Evolutionary conservation across 2,329 filamentous ascomycete genomes (phyloP).

Genomic region (Fusarium buharicum): DNA sequence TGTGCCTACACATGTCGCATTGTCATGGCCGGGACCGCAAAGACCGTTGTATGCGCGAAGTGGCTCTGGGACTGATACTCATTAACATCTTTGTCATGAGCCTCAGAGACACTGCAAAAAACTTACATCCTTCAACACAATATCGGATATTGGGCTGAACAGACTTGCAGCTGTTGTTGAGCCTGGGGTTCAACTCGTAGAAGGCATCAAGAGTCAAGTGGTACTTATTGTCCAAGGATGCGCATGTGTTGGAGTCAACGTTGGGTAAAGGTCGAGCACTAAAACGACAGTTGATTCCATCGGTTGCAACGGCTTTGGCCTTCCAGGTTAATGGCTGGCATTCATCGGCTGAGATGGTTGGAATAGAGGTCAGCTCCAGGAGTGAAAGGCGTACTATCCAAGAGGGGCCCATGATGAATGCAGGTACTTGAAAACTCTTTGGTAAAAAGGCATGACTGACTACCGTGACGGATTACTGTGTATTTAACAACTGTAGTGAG

Average conservation of each 20-base stretch:
- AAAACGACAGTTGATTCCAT: slow-evolving; percentile 9
- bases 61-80: background rate
- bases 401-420: background rate
- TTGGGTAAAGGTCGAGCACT: background rate
- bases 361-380: background rate
- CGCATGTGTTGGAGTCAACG: background rate
- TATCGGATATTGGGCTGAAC: slow-evolving; percentile 13
- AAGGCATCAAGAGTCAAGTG: slow-evolving; percentile 1
- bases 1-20: slow-evolving; percentile 24
- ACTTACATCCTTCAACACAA: slow-evolving; percentile 21
- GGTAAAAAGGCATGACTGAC: background rate
- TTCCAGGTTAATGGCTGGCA: slow-evolving; percentile 9
- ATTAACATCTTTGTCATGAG: background rate
- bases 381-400: background rate
- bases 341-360: background rate
- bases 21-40: slow-evolving; percentile 11
- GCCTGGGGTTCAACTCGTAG: slow-evolving; percentile 12
- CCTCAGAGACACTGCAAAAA: background rate
- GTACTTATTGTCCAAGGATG: background rate
- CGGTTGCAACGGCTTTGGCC: background rate
- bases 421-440: background rate
- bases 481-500: background rate
- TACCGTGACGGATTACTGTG: background rate
- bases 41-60: slow-evolving; percentile 6
- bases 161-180: slow-evolving; percentile 4